phyloP scores from a whole-genome alignment of 2,329 filamentous ascomycete genomes.

The Anisogramma anomala region DNA sequence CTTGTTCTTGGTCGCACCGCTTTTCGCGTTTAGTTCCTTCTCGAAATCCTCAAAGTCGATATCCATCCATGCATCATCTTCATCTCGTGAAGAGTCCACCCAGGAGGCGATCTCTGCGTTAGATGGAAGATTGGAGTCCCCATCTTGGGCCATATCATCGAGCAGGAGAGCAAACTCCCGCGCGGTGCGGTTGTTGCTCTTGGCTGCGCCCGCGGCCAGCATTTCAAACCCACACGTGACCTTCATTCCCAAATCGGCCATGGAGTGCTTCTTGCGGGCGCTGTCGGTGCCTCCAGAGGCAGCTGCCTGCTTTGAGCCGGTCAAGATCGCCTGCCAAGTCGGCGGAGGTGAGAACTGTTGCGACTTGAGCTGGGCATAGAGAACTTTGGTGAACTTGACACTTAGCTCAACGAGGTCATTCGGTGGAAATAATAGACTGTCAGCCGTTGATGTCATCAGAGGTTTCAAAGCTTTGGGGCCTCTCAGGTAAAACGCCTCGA shows the following conservation, averaged over 20 bases:
- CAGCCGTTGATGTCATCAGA: slow-evolving; percentile 42
- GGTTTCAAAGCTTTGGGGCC: slow-evolving; percentile 66
- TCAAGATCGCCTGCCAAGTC: slow-evolving; percentile 33
- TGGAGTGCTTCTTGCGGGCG: slow-evolving; percentile 23
- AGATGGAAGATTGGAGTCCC: slow-evolving; percentile 53
- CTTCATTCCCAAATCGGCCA: slow-evolving; percentile 74
- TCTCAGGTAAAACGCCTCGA: slow-evolving; percentile 86
- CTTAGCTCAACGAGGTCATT: slow-evolving; percentile 69
- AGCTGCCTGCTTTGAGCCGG: slow-evolving; percentile 15
- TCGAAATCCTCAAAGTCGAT: slow-evolving; percentile 88
- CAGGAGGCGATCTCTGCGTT: slow-evolving; percentile 63
- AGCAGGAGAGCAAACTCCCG: slow-evolving; percentile 68
- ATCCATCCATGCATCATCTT: slow-evolving; percentile 84
- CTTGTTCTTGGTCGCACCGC: slow-evolving; percentile 23
- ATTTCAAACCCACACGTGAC: slow-evolving; percentile 85
- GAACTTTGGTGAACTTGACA: slow-evolving; percentile 72
- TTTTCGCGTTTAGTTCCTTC: slow-evolving; percentile 52
- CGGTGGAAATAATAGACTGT: slow-evolving; percentile 53
- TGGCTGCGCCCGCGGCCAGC: slow-evolving; percentile 56
- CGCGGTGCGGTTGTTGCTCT: slow-evolving; percentile 55
- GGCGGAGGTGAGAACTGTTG: slow-evolving; percentile 65
- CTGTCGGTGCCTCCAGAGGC: slow-evolving; percentile 10
- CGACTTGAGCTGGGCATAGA: slow-evolving; percentile 81
- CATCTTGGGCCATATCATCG: slow-evolving; percentile 62
- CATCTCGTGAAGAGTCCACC: slow-evolving; percentile 50